phyloP scores from a whole-genome alignment of 441 rosid species.

The Aquilaria agallochum region DNA sequence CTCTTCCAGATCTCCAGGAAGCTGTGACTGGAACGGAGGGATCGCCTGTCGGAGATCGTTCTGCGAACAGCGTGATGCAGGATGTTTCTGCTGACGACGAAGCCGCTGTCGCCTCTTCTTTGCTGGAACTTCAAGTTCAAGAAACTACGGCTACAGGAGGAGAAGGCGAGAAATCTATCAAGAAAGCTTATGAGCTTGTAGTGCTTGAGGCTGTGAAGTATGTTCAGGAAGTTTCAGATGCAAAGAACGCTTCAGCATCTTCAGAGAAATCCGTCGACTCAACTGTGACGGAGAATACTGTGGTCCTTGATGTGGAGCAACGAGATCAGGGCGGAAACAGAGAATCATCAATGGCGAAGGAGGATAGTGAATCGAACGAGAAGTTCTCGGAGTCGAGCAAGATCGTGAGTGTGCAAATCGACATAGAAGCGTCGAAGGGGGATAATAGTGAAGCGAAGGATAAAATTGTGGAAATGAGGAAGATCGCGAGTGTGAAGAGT shows the following conservation, averaged over 20 bases:
- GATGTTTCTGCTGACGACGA: too few species aligned
- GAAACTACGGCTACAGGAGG: too few species aligned
- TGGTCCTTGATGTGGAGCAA: not conserved
- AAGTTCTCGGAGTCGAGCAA: constrained; percentile 4
- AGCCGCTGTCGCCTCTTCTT: too few species aligned
- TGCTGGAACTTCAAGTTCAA: too few species aligned
- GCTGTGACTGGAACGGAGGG: constrained; percentile 11
- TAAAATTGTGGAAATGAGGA: not conserved
- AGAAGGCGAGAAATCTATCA: too few species aligned
- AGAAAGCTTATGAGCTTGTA: too few species aligned
- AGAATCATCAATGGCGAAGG: constrained; percentile 4
- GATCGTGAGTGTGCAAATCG: too few species aligned
- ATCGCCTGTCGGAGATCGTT: not conserved
- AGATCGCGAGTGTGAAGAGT: not conserved
- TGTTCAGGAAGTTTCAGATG: not conserved
- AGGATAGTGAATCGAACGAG: not conserved
- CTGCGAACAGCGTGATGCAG: not conserved
- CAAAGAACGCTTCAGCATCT: not conserved
- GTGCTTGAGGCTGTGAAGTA: too few species aligned
- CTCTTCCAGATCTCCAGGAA: constrained; percentile 1
- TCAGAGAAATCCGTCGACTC: constrained; percentile 3
- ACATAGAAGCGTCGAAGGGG: too few species aligned
- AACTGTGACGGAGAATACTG: not conserved
- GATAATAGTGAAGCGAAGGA: not conserved
- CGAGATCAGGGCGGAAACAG: not conserved